A percentile compares a stretch with the other conserved stretches of the same genome.
Evolutionary conservation across 2,329 filamentous ascomycete genomes (phyloP).

Genomic region (Nothopassalora personata): DNA sequence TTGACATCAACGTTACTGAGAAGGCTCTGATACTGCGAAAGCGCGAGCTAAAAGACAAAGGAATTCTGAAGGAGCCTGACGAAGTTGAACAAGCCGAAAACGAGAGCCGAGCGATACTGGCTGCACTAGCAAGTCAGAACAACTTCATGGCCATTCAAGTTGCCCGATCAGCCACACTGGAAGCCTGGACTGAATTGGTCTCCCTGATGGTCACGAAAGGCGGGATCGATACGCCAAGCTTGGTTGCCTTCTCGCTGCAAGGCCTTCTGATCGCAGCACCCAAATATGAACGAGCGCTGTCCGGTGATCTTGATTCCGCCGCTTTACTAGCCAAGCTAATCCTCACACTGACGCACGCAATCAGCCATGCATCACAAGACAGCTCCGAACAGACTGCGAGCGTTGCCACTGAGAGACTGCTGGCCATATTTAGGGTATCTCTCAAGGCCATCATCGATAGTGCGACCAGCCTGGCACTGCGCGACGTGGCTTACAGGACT

Average conservation of each 20-base stretch:
- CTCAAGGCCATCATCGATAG: slow-evolving; percentile 73
- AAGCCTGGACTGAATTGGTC: slow-evolving; percentile 78
- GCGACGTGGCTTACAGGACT: slow-evolving; percentile 85
- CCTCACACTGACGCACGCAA: slow-evolving; percentile 64
- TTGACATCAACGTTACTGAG: slow-evolving; percentile 64
- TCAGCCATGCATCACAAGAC: slow-evolving; percentile 51
- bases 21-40: slow-evolving; percentile 69
- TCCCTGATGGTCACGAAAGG: slow-evolving; percentile 78
- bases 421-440: slow-evolving; percentile 84
- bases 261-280: slow-evolving; percentile 82
- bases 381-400: slow-evolving; percentile 43
- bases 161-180: slow-evolving; percentile 62
- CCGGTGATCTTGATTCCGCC: slow-evolving; percentile 63
- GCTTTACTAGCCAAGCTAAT: slow-evolving; percentile 73
- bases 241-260: slow-evolving; percentile 81
- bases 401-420: slow-evolving; percentile 73
- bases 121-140: slow-evolving; percentile 60
- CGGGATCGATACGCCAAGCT: slow-evolving; percentile 68
- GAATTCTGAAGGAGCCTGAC: slow-evolving; percentile 27
- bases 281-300: slow-evolving; percentile 72
- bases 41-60: slow-evolving; percentile 52
- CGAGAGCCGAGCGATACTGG: slow-evolving; percentile 57
- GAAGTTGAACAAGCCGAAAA: slow-evolving; percentile 44
- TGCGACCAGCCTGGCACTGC: slow-evolving; percentile 63
- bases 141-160: slow-evolving; percentile 53